Evolutionary conservation across 192 early-diverging fungal species (phyloP).

Genomic region (Pilaira anomala): DNA sequence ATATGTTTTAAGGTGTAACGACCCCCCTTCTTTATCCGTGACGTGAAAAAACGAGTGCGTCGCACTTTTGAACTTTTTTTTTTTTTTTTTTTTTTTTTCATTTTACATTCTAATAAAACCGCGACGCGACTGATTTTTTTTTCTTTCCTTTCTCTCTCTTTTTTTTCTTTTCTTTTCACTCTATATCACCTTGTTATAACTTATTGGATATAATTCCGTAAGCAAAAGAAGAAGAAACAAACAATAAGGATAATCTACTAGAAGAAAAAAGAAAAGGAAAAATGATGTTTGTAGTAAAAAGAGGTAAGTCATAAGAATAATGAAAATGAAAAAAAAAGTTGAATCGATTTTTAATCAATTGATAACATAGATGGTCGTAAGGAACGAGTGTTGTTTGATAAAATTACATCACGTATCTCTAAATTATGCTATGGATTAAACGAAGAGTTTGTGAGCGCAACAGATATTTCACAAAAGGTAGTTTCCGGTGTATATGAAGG

Average conservation of each 20-base stretch:
- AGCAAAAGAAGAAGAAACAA: too few relatives aligned
- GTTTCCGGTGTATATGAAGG: conserved; percentile 95
- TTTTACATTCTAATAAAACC: conserved; percentile 3
- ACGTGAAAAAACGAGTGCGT: conserved; percentile 12
- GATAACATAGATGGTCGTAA: conserved; percentile 56
- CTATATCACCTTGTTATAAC: too few relatives aligned
- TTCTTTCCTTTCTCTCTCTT: not conserved
- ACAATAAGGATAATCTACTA: not conserved
- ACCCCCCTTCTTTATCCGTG: not conserved
- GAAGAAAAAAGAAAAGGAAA: not conserved
- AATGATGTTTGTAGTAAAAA: conserved; percentile 42
- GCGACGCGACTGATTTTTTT: conserved; percentile 11
- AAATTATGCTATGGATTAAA: conserved; percentile 95
- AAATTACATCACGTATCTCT: conserved; percentile 86
- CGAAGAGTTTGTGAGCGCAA: conserved; percentile 87
- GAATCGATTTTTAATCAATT: not conserved
- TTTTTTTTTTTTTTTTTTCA: not conserved
- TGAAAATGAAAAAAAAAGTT: not conserved
- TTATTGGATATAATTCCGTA: too few relatives aligned
- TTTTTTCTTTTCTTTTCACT: conserved; percentile 4
- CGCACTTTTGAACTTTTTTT: conserved; percentile 14
- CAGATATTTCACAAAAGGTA: conserved; percentile 90
- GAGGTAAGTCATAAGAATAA: too few relatives aligned
- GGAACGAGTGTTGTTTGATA: conserved; percentile 91
- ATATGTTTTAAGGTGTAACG: too few relatives aligned